Evolutionary conservation across 1,284 basidiomycete species (phyloP), one percentile per base, ranked within the genome.

Genomic region (Pyrrhoderma noxium): DNA sequence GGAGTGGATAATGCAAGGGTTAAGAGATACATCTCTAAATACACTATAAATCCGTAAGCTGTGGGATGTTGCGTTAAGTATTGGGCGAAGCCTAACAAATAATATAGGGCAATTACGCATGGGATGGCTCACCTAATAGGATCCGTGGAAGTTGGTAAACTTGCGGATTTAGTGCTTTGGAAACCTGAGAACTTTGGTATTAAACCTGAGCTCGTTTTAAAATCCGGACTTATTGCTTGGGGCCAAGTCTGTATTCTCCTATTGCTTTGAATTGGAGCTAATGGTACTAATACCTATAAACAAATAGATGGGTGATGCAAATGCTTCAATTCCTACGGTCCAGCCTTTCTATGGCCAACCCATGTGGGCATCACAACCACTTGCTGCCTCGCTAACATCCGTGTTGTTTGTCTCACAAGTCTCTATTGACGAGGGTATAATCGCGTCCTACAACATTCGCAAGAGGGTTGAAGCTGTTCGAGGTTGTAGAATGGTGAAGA

Each of bases 81-180:
- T 36, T 7, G 37, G 45, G 55, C 45, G 43, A 49, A 25, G 25
- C 39, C 53, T 41, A 47, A 35, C 35, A 14, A 3, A 49, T 23
- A 18, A 18, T 16, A 3, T 58, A 94, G 92, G 0, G 96, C 95
- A 0, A 90, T 99, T 57, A 85, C 92, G 0, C 94, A 98, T 59
- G 95, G 95, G 13, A 89, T 97, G 58, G 85, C 84, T 47, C 87
- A 96, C 64, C 58, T 91, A 16, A 80, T 98, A 21, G 96, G 95
- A 1, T 85, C 93, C 46, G 72, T 99, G 53, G 80, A 82, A 2
- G 76, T 80, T 1, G 93, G 91, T 14, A 86, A 80, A 47, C 74
- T 98, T 27, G 96, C 95, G 0, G 95, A 99, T 67, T 75, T 99
- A 36, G 93, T 96, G 0, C 72, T 99, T 3, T 99, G 95, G 92